phyloP scores from a whole-genome alignment of 768 basidiomycete genomes.

The Boletus edulis region DNA sequence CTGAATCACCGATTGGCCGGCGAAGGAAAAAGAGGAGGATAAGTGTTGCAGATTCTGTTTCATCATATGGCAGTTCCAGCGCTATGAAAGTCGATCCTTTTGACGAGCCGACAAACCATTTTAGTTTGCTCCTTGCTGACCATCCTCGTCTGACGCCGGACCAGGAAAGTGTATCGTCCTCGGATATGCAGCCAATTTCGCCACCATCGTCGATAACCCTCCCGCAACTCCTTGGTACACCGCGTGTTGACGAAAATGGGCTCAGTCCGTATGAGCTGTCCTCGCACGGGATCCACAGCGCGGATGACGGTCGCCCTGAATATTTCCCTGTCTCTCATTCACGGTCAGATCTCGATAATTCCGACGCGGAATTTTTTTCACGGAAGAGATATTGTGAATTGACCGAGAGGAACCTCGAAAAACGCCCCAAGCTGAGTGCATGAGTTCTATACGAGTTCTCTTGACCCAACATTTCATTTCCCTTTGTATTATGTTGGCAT shows the following conservation, averaged over 20 bases:
- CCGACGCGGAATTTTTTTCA: constrained; percentile 24
- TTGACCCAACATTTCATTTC: constrained; percentile 3
- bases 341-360: constrained; percentile 33
- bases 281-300: constrained; percentile 13
- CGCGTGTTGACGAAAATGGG: constrained; percentile 21
- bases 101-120: constrained; percentile 19
- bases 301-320: constrained; percentile 28
- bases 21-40: constrained; percentile 36
- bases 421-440: constrained; percentile 25
- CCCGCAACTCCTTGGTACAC: constrained; percentile 27
- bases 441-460: constrained; percentile 17
- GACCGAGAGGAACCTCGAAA: constrained; percentile 24
- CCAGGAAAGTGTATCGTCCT: constrained; percentile 31
- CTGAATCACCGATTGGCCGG: constrained; percentile 27
- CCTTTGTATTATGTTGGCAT: constrained; percentile 3
- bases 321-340: constrained; percentile 37
- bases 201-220: constrained; percentile 29
- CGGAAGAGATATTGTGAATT: constrained; percentile 23
- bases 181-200: constrained; percentile 32
- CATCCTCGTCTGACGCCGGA: constrained; percentile 33
- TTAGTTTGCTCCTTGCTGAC: constrained; percentile 25
- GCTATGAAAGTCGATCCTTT: constrained; percentile 24
- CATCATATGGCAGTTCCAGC: constrained; percentile 31
- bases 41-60: constrained; percentile 35
- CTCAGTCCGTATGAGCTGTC: constrained; percentile 29